Conservation (phyloP, 2,329 filamentous ascomycete genomes). For the Ophiocordyceps robertsii region DNA sequence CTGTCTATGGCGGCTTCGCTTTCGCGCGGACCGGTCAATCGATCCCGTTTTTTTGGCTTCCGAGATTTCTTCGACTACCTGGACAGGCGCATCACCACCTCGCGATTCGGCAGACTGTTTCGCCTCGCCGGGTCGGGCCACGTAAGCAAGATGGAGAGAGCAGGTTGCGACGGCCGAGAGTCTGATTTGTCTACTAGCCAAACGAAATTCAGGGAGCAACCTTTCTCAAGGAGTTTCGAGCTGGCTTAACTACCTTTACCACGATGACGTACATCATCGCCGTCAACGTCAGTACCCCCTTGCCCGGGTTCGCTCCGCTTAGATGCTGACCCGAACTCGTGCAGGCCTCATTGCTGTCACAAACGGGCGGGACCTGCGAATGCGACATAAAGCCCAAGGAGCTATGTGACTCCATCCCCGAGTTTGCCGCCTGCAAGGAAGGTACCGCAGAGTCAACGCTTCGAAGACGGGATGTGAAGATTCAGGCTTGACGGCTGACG, state of each 20-base stretch:
- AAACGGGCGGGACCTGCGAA: slow-evolving; percentile 65
- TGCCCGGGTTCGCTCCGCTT: neutral
- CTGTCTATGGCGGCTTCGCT: neutral
- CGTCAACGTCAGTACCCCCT: slow-evolving; percentile 37
- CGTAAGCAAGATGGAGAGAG: slow-evolving; percentile 27
- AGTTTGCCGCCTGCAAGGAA: slow-evolving; percentile 32
- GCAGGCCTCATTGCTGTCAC: slow-evolving; percentile 57
- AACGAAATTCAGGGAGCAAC: slow-evolving; percentile 53
- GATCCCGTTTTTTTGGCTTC: slow-evolving; percentile 16
- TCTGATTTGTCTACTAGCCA: slow-evolving; percentile 29
- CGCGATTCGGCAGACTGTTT: slow-evolving; percentile 46
- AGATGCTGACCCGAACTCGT: neutral
- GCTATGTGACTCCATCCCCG: slow-evolving; percentile 33
- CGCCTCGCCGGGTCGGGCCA: slow-evolving; percentile 54
- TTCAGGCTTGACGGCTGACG: neutral
- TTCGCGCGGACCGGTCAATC: slow-evolving; percentile 2
- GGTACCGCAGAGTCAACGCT: slow-evolving; percentile 15
- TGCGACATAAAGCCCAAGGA: slow-evolving; percentile 35
- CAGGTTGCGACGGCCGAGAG: neutral
- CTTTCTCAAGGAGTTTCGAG: slow-evolving; percentile 67
- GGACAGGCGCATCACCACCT: slow-evolving; percentile 23
- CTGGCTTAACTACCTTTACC: slow-evolving; percentile 67
- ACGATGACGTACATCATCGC: slow-evolving; percentile 82
- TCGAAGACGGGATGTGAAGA: neutral
- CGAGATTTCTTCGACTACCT: slow-evolving; percentile 22